A percentile compares a stretch with the other conserved stretches of the same genome.
Conservation (phyloP, 179 eudicot genomes). For the Carnegiea gigantea region DNA sequence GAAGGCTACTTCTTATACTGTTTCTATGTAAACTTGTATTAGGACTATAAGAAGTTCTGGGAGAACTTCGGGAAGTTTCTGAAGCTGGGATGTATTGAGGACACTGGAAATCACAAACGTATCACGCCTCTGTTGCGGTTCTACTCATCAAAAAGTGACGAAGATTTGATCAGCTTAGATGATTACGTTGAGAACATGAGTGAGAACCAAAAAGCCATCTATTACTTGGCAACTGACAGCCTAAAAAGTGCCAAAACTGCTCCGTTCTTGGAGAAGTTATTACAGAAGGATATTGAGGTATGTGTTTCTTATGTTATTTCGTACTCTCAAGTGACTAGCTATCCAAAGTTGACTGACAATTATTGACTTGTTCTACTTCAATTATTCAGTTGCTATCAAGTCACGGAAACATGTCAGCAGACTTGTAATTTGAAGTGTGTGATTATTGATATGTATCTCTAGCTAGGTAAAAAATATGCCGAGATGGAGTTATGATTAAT, state of each 20-base stretch:
- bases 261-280: constrained; percentile 89
- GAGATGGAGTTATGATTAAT: background rate
- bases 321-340: background rate
- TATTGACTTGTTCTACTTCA: background rate
- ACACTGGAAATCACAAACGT: constrained; percentile 90
- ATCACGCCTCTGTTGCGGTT: constrained; percentile 80
- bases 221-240: constrained; percentile 93
- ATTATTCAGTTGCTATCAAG: background rate
- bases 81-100: constrained; percentile 94
- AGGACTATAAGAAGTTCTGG: constrained; percentile 98
- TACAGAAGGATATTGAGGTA: constrained; percentile 93
- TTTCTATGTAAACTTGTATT: constrained; percentile 19
- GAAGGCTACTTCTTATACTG: background rate
- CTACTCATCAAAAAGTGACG: constrained; percentile 82
- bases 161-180: constrained; percentile 83
- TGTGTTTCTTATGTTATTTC: background rate
- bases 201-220: constrained; percentile 90
- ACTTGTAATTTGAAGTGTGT: background rate
- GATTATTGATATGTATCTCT: background rate
- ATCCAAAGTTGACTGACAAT: background rate
- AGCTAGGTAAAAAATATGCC: background rate
- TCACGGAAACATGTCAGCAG: background rate
- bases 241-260: constrained; percentile 90
- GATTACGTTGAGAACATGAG: constrained; percentile 96
- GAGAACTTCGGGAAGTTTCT: constrained; percentile 96